Evolutionary conservation across 1,284 basidiomycete species (phyloP), one percentile per base, ranked within the genome.

Genomic region (Rhodotorula sp.): DNA sequence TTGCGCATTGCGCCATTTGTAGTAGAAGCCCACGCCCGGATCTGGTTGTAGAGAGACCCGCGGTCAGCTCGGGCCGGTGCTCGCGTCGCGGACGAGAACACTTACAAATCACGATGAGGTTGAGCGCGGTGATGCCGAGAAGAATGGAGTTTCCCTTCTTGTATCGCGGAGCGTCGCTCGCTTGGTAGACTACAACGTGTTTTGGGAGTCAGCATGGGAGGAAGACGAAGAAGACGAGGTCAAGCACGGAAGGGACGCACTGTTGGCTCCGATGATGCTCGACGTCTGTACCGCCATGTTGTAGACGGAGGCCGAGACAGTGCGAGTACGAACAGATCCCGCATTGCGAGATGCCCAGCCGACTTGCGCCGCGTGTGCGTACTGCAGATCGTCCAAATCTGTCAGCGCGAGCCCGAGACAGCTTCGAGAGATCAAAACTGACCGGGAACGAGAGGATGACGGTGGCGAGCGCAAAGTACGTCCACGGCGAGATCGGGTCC

Each of bases 11-110:
- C 73, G 59, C 49, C 43, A 29, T 4, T 46, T 49, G 70, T 78
- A 80, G 72, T 75, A 80, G 63, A 76, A 46, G 47, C 61, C 70
- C 21, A 69, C 69, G 21, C 65, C 62, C 54, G 10, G 70, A 66
- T 29, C 64, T 69, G 58, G 0, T 20, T 14, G 39, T 12, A 43
- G 39, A 10, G 10, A 34, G 39, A 12, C 8, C 39, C 2, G 39
- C 39, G 39, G 8, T 43, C 12, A 43, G 39, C 39, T 43, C 39
- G 10, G 39, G 39, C 39, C 39, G 12, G 10, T 12, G 39, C 8
- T 43, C 39, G 39, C 39, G 39, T 43, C 39, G 39, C 39, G 39
- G 39, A 43, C 39, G 10, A 46, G 46, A 64, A 48, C 34, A 70
- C 68, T 65, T 8, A 43, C 39, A 68, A 20, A 73, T 62, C 43